Base-by-base conservation (phyloP, 2,329 filamentous ascomycete genomes). In the Paracoccidioides brasiliensis region DNA sequence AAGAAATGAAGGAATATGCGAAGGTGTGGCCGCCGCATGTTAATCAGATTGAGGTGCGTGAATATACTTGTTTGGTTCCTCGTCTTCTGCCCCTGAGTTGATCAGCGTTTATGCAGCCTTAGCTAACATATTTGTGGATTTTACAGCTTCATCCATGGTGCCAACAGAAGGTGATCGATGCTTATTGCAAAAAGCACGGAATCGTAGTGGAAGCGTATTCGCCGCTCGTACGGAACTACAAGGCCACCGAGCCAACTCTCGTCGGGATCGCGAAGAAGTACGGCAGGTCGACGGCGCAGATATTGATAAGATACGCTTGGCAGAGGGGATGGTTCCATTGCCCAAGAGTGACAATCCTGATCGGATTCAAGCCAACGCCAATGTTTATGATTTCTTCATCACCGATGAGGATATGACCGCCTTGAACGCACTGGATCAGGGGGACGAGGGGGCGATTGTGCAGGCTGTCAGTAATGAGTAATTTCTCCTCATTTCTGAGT, bases 271-370 rank as follows among this genome's bases (percentile, higher is more conserved):
- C 83, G 0, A 74, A 84, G 63, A 90, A 89, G 72, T 81, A 93
- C 67, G 76, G 76, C 60, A 90, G 85, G 72, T 80, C 80, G 6
- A 80, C 85, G 57, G 85, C 86, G 8, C 90, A 95, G 75, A 73
- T 95, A 8, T 70, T 95, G 64, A 72, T 95, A 52, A 79, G 89
- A 59, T 95, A 88, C 79, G 86, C 85, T 62, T 69, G 95, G 70
- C 86, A 95, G 70, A 90, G 88, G 72, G 85, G 81, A 3, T 83
- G 81, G 77, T 86, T 38, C 85, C 85, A 48, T 72, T 90, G 58
- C 84, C 86, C 28, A 90, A 90, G 78, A 88, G 83, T 58, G 84
- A 85, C 52, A 85, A 80, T 4, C 77, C 81, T 0, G 79, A 77
- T 35, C 76, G 85, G 10, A 88, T 90, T 59, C 72, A 75, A 57